Percentiles rank a stretch among this genome's conserved stretches.
Conservation (phyloP, 2,329 filamentous ascomycete species). For the Diaporthe nobilis region DNA sequence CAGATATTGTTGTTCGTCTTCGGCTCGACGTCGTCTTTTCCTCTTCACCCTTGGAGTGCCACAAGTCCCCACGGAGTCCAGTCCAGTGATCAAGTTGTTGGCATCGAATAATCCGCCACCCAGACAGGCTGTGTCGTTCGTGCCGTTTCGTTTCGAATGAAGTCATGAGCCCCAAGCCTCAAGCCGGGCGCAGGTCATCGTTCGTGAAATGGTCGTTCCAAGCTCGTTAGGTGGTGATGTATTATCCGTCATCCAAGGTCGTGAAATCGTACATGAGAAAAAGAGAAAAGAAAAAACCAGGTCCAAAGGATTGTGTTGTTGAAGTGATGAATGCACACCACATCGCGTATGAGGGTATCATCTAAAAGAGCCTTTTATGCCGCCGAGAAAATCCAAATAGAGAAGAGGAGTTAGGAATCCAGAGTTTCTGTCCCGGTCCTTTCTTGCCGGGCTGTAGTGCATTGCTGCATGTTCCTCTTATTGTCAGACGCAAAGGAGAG, state of each 20-base stretch:
- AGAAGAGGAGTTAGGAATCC: conserved; percentile 44
- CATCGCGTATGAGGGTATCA: conserved; percentile 53
- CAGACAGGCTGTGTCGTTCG: conserved; percentile 32
- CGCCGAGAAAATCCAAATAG: conserved; percentile 49
- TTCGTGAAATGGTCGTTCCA: conserved; percentile 54
- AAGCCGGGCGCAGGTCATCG: conserved; percentile 46
- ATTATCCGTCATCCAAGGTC: conserved; percentile 58
- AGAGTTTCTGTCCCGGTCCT: conserved; percentile 61
- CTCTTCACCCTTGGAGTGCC: conserved; percentile 37
- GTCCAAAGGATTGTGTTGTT: conserved; percentile 51
- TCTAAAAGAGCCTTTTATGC: conserved; percentile 59
- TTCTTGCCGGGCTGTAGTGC: conserved; percentile 62
- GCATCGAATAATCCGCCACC: conserved; percentile 43
- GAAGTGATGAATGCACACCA: conserved; percentile 52
- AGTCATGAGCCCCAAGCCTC: conserved; percentile 43
- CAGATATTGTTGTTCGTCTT: conserved; percentile 54
- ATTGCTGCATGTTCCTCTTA: conserved; percentile 76
- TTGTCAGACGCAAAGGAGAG: conserved; percentile 53
- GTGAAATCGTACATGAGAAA: conserved; percentile 61
- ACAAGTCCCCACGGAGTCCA: conserved; percentile 43
- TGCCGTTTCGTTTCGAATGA: conserved; percentile 42
- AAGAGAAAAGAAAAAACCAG: conserved; percentile 56
- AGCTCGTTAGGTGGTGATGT: conserved; percentile 46
- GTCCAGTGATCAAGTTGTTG: conserved; percentile 43
- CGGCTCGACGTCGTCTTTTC: conserved; percentile 53